Evolutionary conservation across 2,329 filamentous ascomycete species (phyloP).

Genomic region (Lachnellula occidentalis): DNA sequence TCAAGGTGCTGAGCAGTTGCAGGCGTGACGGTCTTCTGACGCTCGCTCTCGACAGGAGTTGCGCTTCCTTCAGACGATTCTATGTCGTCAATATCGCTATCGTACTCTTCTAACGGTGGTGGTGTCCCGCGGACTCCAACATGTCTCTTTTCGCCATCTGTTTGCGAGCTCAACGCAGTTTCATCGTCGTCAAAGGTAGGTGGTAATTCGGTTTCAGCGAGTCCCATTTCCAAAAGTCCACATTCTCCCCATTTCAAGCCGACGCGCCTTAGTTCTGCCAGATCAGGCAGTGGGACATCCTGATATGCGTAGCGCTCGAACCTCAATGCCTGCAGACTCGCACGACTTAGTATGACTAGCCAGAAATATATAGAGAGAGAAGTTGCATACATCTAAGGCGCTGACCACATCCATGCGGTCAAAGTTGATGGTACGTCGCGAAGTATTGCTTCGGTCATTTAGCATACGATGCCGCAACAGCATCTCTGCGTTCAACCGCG

Average conservation of each 20-base stretch:
- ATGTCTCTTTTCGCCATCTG: not conserved
- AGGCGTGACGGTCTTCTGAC: too few species aligned
- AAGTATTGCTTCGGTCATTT: not conserved
- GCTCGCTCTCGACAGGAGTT: too few species aligned
- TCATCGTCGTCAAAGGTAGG: not conserved
- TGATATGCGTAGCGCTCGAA: not conserved
- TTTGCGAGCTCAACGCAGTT: not conserved
- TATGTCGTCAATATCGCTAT: too few species aligned
- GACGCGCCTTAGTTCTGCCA: not conserved
- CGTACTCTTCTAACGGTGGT: too few species aligned
- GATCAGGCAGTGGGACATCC: not conserved
- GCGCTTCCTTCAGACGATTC: too few species aligned
- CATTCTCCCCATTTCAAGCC: not conserved
- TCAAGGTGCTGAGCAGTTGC: too few species aligned
- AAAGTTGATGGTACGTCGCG: not conserved
- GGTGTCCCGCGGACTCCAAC: too few species aligned
- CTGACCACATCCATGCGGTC: too few species aligned
- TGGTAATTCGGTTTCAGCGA: not conserved
- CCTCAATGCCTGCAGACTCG: too few species aligned
- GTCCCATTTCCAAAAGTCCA: not conserved
- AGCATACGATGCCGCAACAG: not conserved
- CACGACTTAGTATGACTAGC: too few species aligned
- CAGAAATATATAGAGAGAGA: too few species aligned
- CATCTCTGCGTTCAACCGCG: not conserved
- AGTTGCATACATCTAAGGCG: too few species aligned